Conservation (phyloP, 2,329 filamentous ascomycete genomes). For the Fusarium scirpi region DNA sequence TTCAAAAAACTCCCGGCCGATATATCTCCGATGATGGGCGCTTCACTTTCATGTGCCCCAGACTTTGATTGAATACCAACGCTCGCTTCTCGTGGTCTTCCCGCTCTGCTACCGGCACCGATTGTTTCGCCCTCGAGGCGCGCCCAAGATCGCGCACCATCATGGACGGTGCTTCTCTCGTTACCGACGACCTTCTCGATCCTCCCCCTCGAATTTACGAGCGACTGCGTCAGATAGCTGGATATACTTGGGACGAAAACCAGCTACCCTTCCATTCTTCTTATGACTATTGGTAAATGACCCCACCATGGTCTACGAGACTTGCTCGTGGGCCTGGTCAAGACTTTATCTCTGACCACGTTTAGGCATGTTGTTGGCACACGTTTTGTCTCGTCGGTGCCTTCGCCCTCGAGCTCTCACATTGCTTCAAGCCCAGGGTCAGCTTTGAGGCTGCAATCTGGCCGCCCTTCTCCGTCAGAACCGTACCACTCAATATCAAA, state of each 20-base stretch:
- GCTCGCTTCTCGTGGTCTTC: conserved; percentile 40
- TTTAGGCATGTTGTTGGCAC: conserved; percentile 74
- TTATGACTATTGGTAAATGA: conserved; percentile 85
- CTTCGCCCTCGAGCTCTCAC: conserved; percentile 60
- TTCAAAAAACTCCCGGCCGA: conserved; percentile 30
- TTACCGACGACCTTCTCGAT: conserved; percentile 67
- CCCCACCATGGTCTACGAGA: not conserved
- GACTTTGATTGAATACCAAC: conserved; percentile 47
- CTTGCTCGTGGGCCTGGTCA: not conserved
- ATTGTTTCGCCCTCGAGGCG: conserved; percentile 41
- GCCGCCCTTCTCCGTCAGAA: conserved; percentile 59
- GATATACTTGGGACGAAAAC: conserved; percentile 81
- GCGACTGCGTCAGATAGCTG: conserved; percentile 77
- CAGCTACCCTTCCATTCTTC: conserved; percentile 70
- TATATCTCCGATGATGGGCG: conserved; percentile 50
- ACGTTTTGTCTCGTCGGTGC: conserved; percentile 66
- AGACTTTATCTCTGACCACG: conserved; percentile 24
- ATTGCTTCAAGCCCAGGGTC: conserved; percentile 59
- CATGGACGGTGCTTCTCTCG: conserved; percentile 65
- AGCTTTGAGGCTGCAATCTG: conserved; percentile 57
- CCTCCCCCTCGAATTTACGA: conserved; percentile 78
- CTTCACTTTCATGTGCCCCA: conserved; percentile 46
- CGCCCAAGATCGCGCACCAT: conserved; percentile 48
- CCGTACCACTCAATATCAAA: conserved; percentile 51
- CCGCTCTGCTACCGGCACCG: conserved; percentile 32